phyloP scores from a whole-genome alignment of 805 yeast species.

The Zygosaccharomyces rouxii region DNA sequence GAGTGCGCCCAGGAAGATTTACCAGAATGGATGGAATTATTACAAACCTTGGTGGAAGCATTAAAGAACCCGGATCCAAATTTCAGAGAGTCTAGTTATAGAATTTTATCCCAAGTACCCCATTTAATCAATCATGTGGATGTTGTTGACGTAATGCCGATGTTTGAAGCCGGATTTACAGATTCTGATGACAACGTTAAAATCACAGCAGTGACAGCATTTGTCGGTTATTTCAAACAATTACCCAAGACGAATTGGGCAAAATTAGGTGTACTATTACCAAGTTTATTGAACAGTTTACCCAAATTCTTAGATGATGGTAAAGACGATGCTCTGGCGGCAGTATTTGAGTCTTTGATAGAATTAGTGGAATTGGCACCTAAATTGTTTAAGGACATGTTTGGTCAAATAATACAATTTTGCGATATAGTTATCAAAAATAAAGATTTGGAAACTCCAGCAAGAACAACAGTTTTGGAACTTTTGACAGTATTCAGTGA shows the following conservation, averaged over 20 bases:
- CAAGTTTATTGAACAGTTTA: slow-evolving; percentile 76
- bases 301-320: slow-evolving; percentile 79
- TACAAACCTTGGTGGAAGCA: slow-evolving; percentile 71
- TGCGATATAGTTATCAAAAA: slow-evolving; percentile 80
- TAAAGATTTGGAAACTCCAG: slow-evolving; percentile 68
- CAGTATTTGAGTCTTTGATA: slow-evolving; percentile 83
- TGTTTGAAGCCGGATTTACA: slow-evolving; percentile 76
- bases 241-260: slow-evolving; percentile 80
- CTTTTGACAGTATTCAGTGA: slow-evolving; percentile 87
- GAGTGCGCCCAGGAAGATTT: slow-evolving; percentile 76
- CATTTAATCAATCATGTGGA: slow-evolving; percentile 61
- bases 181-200: slow-evolving; percentile 80
- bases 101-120: slow-evolving; percentile 84
- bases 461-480: slow-evolving; percentile 86
- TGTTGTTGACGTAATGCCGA: slow-evolving; percentile 53
- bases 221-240: slow-evolving; percentile 80
- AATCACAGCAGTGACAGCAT: slow-evolving; percentile 88
- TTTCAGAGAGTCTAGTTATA: slow-evolving; percentile 84
- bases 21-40: slow-evolving; percentile 69
- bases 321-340: slow-evolving; percentile 74
- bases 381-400: slow-evolving; percentile 87
- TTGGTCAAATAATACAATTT: slow-evolving; percentile 80
- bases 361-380: slow-evolving; percentile 93
- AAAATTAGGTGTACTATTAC: slow-evolving; percentile 69
- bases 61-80: slow-evolving; percentile 51